Conservation (phyloP, 202 grass and related monocot genomes). For the Schoenoplectus triqueter region DNA sequence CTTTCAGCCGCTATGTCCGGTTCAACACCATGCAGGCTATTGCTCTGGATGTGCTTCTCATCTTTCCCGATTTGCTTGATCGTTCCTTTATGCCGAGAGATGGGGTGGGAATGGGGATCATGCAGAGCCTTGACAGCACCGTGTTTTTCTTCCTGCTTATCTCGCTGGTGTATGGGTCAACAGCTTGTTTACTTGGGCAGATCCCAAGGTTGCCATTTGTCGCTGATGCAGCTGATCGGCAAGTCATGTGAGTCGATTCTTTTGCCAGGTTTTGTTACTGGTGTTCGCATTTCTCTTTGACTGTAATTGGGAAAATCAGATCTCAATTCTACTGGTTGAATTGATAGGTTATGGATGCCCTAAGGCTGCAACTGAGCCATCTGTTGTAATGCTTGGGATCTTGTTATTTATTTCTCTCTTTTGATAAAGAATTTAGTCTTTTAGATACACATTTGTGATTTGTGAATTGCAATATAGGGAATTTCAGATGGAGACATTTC, state of each 20-base stretch:
- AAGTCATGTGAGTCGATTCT: conserved; percentile 72
- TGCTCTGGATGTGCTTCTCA: conserved; percentile 82
- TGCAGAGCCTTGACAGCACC: conserved; percentile 76
- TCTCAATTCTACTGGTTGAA: conserved; percentile 29
- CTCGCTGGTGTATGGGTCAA: conserved; percentile 70
- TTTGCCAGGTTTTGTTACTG: conserved; percentile 13
- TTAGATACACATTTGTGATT: conserved; percentile 21
- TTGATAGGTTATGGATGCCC: neutral
- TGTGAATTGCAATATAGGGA: neutral
- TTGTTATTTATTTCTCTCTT: conserved; percentile 15
- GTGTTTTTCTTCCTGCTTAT: conserved; percentile 91
- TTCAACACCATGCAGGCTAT: conserved; percentile 99
- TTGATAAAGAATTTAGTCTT: conserved; percentile 23
- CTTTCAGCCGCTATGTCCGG: conserved; percentile 87
- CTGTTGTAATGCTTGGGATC: neutral
- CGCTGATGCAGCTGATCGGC: conserved; percentile 83
- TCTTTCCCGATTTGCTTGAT: conserved; percentile 86
- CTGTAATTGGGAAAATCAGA: neutral
- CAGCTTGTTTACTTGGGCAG: conserved; percentile 75
- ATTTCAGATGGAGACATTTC: neutral
- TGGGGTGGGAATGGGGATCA: conserved; percentile 60
- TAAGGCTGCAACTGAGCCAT: neutral
- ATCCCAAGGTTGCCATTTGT: conserved; percentile 75
- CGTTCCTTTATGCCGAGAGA: conserved; percentile 53
- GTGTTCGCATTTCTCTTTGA: conserved; percentile 8